Base-by-base conservation (phyloP, 1,284 basidiomycete genomes). In the Fomitopsis betulina region DNA sequence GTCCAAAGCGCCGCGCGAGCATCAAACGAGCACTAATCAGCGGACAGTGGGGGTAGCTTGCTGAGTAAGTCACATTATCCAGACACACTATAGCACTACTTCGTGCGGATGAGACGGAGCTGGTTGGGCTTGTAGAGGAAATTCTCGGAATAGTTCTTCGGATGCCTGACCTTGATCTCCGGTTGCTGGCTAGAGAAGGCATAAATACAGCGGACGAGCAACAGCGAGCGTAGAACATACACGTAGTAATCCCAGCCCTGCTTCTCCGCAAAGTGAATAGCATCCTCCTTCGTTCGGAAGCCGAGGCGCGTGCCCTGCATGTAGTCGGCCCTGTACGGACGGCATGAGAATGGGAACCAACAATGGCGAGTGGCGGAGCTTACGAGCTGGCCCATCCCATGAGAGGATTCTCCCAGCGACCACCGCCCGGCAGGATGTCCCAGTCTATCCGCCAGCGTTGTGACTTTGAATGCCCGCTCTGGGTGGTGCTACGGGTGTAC, bases 391-490 rank as follows among this genome's bases (percentile, higher is more conserved):
- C 95, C 84, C 87, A 99, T 57, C 96, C 96, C 93, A 99, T 99
- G 67, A 99, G 75, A n/a, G 94, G 94, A 72, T 98, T 98, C 82
- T 98, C 95, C 96, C 96, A 99, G 60, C 96, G 83, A 13, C 92
- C 95, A 35, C 84, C 87, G 45, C 95, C 94, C 63, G 86, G 87
- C 19, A 98, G 78, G 59, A 89, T 89, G 68, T 99, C 96, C 80
- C 90, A 99, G 75, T 99, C 96, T 68, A 99, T 87, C 63, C 94
- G 81, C 96, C 96, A 99, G 67, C 89, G 85, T 66, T 89, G 84
- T 23, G 87, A 87, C 75, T 96, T 96, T 54, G 86, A 88, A 50
- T 87, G 83, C 54, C 94, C 96, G 54, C 93, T 95, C 74, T 98
- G 95, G 85, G 96, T 98, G 9, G 96, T 96, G 64, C 94, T 94